These are phyloP conservation scores for Cornus florida DNA, from an alignment of 148 eudicot species.

Conservation along the genomic window DNA sequence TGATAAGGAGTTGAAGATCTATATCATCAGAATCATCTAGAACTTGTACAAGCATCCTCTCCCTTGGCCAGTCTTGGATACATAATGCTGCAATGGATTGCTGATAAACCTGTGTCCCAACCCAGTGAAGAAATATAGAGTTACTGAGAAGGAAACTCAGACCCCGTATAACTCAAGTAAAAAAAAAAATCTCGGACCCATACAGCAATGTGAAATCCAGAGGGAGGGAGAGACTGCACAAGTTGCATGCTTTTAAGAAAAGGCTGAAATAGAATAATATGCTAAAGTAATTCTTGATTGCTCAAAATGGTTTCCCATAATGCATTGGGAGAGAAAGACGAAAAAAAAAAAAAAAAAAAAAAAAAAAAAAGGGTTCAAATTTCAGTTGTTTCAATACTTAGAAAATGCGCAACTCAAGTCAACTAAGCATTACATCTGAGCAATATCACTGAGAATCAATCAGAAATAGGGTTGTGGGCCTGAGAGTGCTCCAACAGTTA, in stretches of 20 bases:
- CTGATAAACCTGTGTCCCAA: conserved; percentile 70
- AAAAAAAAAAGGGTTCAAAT: background rate
- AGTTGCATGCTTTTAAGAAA: background rate
- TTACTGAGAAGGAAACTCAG: background rate
- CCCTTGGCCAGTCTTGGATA: conserved; percentile 90
- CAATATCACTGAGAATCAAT: background rate
- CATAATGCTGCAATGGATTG: conserved; percentile 88
- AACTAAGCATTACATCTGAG: background rate
- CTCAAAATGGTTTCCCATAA: background rate
- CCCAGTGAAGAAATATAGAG: conserved; percentile 4
- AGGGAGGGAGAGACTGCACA: background rate
- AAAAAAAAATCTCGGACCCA: too few relatives aligned
- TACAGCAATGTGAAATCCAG: background rate
- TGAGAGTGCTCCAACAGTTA: too few relatives aligned
- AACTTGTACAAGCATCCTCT: conserved; percentile 89
- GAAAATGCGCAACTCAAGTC: background rate
- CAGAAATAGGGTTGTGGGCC: too few relatives aligned
- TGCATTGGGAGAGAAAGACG: background rate
- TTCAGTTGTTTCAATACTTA: background rate
- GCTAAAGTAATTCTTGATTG: background rate
- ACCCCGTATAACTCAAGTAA: background rate
- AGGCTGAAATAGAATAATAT: background rate
- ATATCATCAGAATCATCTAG: conserved; percentile 83
- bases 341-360: too few relatives aligned
- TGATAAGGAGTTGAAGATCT: conserved; percentile 70